Percentiles rank a stretch among this genome's conserved stretches.
phyloP scores from a whole-genome alignment of 164 flowering plant genomes.

The Piper longum region DNA sequence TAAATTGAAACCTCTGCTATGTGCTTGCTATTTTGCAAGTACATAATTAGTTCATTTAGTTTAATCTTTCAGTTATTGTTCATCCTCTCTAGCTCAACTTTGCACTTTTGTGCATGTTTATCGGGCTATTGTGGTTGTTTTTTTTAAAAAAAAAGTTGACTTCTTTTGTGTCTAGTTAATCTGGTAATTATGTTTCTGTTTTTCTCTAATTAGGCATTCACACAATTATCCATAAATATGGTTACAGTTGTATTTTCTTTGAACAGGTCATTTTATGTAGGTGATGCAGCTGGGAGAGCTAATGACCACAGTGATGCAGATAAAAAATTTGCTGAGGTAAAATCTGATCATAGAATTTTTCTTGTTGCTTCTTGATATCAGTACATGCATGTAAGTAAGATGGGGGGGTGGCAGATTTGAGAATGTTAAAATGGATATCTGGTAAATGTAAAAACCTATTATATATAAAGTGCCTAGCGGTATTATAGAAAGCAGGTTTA shows the following conservation, averaged over 20 bases:
- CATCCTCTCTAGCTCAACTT: neutral
- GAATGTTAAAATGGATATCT: too few relatives aligned
- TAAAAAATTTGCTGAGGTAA: conserved; percentile 59
- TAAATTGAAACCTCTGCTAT: too few relatives aligned
- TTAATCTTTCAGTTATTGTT: too few relatives aligned
- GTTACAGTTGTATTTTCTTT: neutral
- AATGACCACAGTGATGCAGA: conserved; percentile 90
- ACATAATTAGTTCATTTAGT: too few relatives aligned
- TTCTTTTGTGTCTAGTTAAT: neutral
- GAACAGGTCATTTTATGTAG: conserved; percentile 85
- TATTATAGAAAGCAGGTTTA: neutral
- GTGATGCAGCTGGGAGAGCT: conserved; percentile 92
- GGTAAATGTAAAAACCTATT: neutral
- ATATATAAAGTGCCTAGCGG: neutral
- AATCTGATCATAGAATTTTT: neutral
- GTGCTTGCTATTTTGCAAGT: neutral
- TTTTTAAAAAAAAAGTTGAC: neutral
- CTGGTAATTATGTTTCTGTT: neutral
- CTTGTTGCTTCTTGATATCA: neutral
- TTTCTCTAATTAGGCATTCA: neutral
- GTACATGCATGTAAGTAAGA: neutral
- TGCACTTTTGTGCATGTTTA: neutral
- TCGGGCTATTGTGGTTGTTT: neutral
- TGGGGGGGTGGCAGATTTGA: too few relatives aligned
- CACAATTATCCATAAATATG: neutral